phyloP scores from a whole-genome alignment of 305 asterid genomes.

The Solanum hybrid region DNA sequence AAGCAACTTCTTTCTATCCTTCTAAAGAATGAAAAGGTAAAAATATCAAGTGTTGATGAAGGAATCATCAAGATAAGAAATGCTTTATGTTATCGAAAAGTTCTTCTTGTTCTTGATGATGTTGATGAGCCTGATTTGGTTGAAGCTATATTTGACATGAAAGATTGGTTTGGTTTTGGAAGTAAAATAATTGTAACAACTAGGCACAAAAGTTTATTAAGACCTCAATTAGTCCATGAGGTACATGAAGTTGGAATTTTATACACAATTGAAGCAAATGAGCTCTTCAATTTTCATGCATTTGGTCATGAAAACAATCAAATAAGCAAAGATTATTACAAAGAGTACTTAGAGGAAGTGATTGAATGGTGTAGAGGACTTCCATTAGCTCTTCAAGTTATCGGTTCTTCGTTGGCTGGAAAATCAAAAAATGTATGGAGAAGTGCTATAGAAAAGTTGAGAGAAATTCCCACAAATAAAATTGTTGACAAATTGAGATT shows the following conservation, averaged over 20 bases:
- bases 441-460: slow-evolving; percentile 6
- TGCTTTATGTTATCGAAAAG: not conserved
- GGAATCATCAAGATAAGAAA: slow-evolving; percentile 6
- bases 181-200: slow-evolving; percentile 16
- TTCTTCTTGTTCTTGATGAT: slow-evolving; percentile 18
- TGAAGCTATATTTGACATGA: slow-evolving; percentile 1
- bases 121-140: slow-evolving; percentile 11
- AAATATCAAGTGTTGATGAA: slow-evolving; percentile 3
- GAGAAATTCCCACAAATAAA: slow-evolving; percentile 3
- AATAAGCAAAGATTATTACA: not conserved
- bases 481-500: slow-evolving; percentile 7
- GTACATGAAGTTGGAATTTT: not conserved
- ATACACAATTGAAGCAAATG: slow-evolving; percentile 7
- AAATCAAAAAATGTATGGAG: not conserved
- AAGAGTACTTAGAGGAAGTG: not conserved
- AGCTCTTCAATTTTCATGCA: slow-evolving; percentile 13
- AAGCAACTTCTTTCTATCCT: slow-evolving; percentile 3
- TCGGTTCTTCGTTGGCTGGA: slow-evolving; percentile 14
- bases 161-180: slow-evolving; percentile 10
- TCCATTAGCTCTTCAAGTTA: slow-evolving; percentile 22
- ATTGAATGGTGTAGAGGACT: slow-evolving; percentile 9
- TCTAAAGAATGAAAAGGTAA: not conserved
- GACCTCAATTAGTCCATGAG: not conserved
- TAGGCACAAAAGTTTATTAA: not conserved
- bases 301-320: slow-evolving; percentile 3